Percentiles rank a stretch among this genome's conserved stretches.
Evolutionary conservation across 192 early-diverging fungal genomes (phyloP).

Genomic region (Coemansia umbellata): DNA sequence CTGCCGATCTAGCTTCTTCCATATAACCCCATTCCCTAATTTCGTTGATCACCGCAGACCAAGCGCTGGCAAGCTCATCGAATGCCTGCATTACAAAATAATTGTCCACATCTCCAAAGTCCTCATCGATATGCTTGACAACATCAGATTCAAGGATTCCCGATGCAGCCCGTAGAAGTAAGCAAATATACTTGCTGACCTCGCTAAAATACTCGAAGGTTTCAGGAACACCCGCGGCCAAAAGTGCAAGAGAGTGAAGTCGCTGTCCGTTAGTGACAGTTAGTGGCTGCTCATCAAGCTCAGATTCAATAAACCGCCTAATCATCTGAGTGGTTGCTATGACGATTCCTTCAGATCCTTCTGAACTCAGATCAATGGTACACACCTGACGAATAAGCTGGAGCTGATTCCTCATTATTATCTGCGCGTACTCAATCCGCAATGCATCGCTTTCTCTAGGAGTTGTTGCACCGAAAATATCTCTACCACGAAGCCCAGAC

Average conservation of each 20-base stretch:
- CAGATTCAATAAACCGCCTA: slow-evolving; percentile 43
- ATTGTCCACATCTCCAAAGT: slow-evolving; percentile 50
- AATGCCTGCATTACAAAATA: slow-evolving; percentile 55
- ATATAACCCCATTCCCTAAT: slow-evolving; percentile 36
- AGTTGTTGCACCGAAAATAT: slow-evolving; percentile 20
- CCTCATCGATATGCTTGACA: slow-evolving; percentile 32
- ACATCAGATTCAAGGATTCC: slow-evolving; percentile 32
- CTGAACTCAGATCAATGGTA: slow-evolving; percentile 33
- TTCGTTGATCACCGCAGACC: slow-evolving; percentile 37
- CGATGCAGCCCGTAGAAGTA: slow-evolving; percentile 31
- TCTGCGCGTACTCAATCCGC: slow-evolving; percentile 33
- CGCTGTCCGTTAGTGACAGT: slow-evolving; percentile 16
- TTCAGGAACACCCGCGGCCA: slow-evolving; percentile 32
- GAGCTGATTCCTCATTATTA: slow-evolving; percentile 41
- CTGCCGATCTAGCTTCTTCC: slow-evolving; percentile 3
- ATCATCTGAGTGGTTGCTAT: slow-evolving; percentile 49
- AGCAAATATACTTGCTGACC: slow-evolving; percentile 41
- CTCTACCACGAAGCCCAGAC: slow-evolving; percentile 41
- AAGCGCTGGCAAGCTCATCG: slow-evolving; percentile 47
- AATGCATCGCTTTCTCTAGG: slow-evolving; percentile 17
- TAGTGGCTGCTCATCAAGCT: slow-evolving; percentile 34
- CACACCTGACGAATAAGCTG: slow-evolving; percentile 44
- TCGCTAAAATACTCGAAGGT: slow-evolving; percentile 47
- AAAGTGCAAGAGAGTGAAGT: slow-evolving; percentile 33
- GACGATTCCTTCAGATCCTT: slow-evolving; percentile 40